A percentile compares a stretch with the other conserved stretches of the same genome.
Evolutionary conservation across 345 rosid species (phyloP).

Genomic region (Alliaria petiolata): DNA sequence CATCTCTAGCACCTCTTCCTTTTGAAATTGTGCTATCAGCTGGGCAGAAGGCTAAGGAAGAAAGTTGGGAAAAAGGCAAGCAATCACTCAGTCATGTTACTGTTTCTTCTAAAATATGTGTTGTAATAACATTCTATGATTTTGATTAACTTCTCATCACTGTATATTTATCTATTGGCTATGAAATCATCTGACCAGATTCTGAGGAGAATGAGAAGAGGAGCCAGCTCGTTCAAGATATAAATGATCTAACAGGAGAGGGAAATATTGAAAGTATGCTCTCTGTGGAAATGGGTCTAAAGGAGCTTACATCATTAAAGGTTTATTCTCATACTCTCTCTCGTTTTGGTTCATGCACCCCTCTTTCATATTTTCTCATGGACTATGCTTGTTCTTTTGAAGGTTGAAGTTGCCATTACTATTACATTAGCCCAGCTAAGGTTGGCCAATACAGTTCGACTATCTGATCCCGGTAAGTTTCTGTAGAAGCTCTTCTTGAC

Average conservation of each 20-base stretch:
- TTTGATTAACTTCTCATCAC: constrained; percentile 6
- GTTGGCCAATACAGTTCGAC: constrained; percentile 62
- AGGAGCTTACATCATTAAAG: constrained; percentile 87
- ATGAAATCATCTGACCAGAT: constrained; percentile 37
- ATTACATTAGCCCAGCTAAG: constrained; percentile 74
- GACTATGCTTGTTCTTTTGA: constrained; percentile 23
- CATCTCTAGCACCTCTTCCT: constrained; percentile 96
- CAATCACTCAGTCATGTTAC: constrained; percentile 15
- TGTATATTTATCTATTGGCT: background rate
- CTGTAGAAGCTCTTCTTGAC: constrained; percentile 5
- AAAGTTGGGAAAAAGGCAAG: constrained; percentile 69
- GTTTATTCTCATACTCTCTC: constrained; percentile 31
- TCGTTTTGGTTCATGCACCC: background rate
- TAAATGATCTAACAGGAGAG: constrained; percentile 91
- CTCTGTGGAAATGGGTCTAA: constrained; percentile 97
- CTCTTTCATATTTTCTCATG: constrained; percentile 14
- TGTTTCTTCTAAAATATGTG: constrained; percentile 3
- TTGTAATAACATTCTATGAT: background rate
- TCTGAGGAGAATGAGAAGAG: constrained; percentile 64
- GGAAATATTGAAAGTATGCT: constrained; percentile 99
- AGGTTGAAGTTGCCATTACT: constrained; percentile 92
- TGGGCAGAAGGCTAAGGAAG: constrained; percentile 97
- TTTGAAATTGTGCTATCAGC: constrained; percentile 96
- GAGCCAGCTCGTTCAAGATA: constrained; percentile 61
- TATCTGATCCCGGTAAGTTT: constrained; percentile 59